Percentiles rank a stretch among this genome's conserved stretches.
Evolutionary conservation across 495 filamentous ascomycete species (phyloP).

Genomic region (Penicillium angulare): DNA sequence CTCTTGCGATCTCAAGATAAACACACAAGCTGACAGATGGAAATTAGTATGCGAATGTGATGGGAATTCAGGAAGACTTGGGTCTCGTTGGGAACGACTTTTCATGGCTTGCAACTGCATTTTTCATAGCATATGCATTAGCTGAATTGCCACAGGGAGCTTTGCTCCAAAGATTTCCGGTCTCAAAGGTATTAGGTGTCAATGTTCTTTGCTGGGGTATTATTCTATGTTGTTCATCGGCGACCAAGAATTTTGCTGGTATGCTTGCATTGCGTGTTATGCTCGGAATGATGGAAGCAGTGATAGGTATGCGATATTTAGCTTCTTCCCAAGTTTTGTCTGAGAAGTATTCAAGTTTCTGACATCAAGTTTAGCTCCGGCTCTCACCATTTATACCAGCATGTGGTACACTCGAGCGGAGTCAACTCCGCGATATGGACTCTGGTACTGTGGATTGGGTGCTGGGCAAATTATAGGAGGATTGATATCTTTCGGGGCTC

Average conservation of each 20-base stretch:
- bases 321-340: conserved; percentile 22
- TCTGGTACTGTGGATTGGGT: conserved; percentile 65
- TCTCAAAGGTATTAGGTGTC: conserved; percentile 50
- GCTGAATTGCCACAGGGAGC: conserved; percentile 45
- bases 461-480: conserved; percentile 62
- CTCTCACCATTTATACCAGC: conserved; percentile 46
- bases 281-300: conserved; percentile 65
- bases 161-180: conserved; percentile 44
- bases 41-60: conserved; percentile 51
- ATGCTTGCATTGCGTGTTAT: conserved; percentile 49
- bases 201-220: conserved; percentile 53
- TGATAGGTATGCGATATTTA: conserved; percentile 52
- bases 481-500: conserved; percentile 56
- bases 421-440: conserved; percentile 57
- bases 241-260: conserved; percentile 13
- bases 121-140: conserved; percentile 54
- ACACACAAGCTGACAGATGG: not conserved
- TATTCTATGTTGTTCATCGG: conserved; percentile 21
- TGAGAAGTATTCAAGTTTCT: not conserved
- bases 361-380: conserved; percentile 30
- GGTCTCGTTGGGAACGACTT: conserved; percentile 51
- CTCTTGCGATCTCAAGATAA: not conserved
- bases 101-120: conserved; percentile 50
- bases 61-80: conserved; percentile 52
- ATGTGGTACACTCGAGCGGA: conserved; percentile 62